phyloP scores from a whole-genome alignment of 495 filamentous ascomycete species.

The Podospora conica region DNA sequence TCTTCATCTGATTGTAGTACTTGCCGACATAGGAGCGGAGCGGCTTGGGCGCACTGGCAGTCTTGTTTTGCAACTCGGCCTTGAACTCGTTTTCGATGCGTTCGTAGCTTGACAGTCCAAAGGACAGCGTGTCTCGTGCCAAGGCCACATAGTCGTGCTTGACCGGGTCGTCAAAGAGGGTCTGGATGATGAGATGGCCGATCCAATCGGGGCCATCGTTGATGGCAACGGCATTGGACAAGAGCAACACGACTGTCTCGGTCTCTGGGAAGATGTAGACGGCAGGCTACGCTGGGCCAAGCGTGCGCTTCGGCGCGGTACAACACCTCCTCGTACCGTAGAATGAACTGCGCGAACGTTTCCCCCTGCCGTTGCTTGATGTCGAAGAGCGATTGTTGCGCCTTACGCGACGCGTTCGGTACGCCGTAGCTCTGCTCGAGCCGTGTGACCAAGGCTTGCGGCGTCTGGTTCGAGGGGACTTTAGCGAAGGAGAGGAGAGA shows the following conservation, averaged over 20 bases:
- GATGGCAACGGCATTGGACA: slow-evolving; percentile 1
- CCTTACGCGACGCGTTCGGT: no score
- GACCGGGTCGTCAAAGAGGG: background rate
- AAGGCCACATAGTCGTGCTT: background rate
- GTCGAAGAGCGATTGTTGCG: no score
- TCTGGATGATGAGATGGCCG: slow-evolving; percentile 2
- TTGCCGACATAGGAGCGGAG: background rate
- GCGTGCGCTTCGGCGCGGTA: no score
- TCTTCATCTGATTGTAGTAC: background rate
- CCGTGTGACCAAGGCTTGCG: no score
- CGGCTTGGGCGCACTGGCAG: background rate
- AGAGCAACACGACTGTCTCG: background rate
- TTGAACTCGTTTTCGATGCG: slow-evolving; percentile 2
- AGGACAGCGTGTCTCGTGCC: background rate
- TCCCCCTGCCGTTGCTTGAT: no score
- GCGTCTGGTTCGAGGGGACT: no score
- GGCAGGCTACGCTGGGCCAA: no score
- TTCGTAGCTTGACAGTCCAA: background rate
- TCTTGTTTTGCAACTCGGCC: slow-evolving; percentile 3
- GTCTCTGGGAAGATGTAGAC: background rate
- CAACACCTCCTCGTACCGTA: no score
- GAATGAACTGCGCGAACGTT: no score
- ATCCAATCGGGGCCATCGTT: slow-evolving; percentile 1
- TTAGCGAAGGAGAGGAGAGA: no score
- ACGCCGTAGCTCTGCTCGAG: no score